A percentile compares a stretch with the other conserved stretches of the same genome.
Evolutionary conservation across 1,284 basidiomycete genomes (phyloP).

Genomic region (Papiliotrema flavescens): DNA sequence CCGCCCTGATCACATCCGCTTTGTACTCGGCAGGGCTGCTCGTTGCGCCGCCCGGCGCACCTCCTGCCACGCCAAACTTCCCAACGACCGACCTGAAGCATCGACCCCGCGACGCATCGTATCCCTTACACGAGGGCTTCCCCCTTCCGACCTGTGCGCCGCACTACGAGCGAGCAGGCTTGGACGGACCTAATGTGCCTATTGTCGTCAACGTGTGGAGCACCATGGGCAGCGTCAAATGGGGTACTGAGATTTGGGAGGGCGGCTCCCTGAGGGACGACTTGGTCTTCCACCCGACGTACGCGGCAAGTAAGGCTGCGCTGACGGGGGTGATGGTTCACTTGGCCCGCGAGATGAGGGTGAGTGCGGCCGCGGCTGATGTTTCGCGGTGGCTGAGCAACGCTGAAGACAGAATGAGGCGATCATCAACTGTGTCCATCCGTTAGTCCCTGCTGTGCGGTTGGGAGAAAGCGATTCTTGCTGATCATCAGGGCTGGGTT

Average conservation of each 20-base stretch:
- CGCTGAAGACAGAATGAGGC: conserved; percentile 8
- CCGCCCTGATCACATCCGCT: conserved; percentile 5
- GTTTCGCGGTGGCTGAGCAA: not conserved
- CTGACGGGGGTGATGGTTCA: conserved; percentile 12
- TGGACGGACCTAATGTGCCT: not conserved
- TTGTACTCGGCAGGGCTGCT: conserved; percentile 8
- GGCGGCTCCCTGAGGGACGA: conserved; percentile 11
- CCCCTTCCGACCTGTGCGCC: not conserved
- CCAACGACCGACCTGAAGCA: not conserved
- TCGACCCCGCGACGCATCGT: not conserved
- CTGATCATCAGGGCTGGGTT: conserved; percentile 5
- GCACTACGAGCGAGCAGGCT: not conserved
- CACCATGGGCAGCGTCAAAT: conserved; percentile 5
- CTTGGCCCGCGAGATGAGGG: conserved; percentile 10
- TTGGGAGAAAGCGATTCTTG: not conserved
- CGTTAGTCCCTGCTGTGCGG: not conserved
- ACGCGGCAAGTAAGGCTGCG: conserved; percentile 10
- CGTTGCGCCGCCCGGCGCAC: not conserved
- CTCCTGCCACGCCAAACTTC: not conserved
- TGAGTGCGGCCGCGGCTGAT: not conserved
- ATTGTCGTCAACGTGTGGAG: conserved; percentile 10
- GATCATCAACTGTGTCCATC: conserved; percentile 11
- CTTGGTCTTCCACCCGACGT: conserved; percentile 11
- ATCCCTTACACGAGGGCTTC: not conserved
- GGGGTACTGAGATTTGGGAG: conserved; percentile 6